phyloP scores from a whole-genome alignment of 306 rosid genomes.

The Pterocarpus santalinus region DNA sequence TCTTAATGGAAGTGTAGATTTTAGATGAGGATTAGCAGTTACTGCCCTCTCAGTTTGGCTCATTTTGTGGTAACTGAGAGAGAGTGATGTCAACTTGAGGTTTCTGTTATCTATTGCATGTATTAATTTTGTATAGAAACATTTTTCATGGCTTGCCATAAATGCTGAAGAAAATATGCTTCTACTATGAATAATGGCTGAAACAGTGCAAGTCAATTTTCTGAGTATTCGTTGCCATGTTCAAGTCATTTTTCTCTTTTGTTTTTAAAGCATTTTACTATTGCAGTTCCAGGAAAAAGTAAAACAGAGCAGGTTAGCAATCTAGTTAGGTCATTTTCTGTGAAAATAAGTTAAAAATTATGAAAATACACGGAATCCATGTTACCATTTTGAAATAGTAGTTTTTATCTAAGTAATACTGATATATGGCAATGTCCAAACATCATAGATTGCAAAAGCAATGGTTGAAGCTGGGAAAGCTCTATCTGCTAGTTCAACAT shows the following conservation, averaged over 20 bases:
- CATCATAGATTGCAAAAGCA: slow-evolving; percentile 75
- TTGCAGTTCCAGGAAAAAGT: not conserved
- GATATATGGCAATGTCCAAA: slow-evolving; percentile 48
- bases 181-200: slow-evolving; percentile 21
- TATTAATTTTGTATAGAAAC: not conserved
- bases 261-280: not conserved
- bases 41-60: not conserved
- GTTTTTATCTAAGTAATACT: slow-evolving; percentile 40
- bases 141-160: not conserved
- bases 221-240: not conserved
- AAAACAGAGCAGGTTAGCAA: slow-evolving; percentile 3
- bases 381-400: slow-evolving; percentile 33
- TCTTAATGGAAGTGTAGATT: not conserved
- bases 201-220: slow-evolving; percentile 13
- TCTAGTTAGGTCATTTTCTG: slow-evolving; percentile 24
- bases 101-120: slow-evolving; percentile 1
- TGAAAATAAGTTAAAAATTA: not conserved
- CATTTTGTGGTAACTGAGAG: not conserved
- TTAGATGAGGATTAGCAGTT: slow-evolving; percentile 12
- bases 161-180: not conserved
- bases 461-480: slow-evolving; percentile 78
- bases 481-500: slow-evolving; percentile 65
- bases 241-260: slow-evolving; percentile 10
- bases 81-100: slow-evolving; percentile 3
- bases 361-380: not conserved